Evolutionary conservation across 2,329 filamentous ascomycete genomes (phyloP).

Genomic region (Diaporthe humulicola): DNA sequence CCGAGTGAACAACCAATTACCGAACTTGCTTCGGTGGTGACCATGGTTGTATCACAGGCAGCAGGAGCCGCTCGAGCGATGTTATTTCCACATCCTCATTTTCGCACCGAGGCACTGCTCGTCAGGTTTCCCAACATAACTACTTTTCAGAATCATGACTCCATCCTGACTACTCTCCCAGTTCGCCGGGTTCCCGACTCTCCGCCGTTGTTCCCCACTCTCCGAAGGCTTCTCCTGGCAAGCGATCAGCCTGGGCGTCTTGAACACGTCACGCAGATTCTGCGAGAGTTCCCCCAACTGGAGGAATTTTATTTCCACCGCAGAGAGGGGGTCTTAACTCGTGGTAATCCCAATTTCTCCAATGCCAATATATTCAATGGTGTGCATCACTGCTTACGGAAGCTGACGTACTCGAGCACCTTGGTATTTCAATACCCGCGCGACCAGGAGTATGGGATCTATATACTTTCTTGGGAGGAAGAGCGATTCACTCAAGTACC

Average conservation of each 20-base stretch:
- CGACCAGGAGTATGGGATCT: too few relatives aligned
- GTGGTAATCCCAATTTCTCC: neutral
- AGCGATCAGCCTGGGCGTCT: neutral
- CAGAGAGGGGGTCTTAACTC: too few relatives aligned
- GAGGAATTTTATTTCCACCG: neutral
- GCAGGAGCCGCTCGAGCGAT: too few relatives aligned
- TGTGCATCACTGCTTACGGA: neutral
- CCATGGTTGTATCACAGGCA: neutral
- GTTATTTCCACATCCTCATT: too few relatives aligned
- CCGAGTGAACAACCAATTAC: too few relatives aligned
- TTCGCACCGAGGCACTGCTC: neutral
- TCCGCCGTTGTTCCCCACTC: neutral
- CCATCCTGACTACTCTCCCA: neutral
- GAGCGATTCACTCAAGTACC: neutral
- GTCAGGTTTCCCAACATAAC: neutral
- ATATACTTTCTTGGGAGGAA: neutral
- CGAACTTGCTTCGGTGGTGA: neutral
- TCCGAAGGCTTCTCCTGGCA: neutral
- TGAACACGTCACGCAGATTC: neutral
- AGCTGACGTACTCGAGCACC: neutral
- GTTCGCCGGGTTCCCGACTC: neutral
- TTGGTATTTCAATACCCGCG: rapidly evolving
- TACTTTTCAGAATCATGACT: neutral
- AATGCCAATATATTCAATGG: neutral
- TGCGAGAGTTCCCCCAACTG: neutral